These are phyloP conservation scores for Trichoderma atrobrunneum DNA, from an alignment of 2,329 filamentous ascomycete species.

Conservation along the genomic window DNA sequence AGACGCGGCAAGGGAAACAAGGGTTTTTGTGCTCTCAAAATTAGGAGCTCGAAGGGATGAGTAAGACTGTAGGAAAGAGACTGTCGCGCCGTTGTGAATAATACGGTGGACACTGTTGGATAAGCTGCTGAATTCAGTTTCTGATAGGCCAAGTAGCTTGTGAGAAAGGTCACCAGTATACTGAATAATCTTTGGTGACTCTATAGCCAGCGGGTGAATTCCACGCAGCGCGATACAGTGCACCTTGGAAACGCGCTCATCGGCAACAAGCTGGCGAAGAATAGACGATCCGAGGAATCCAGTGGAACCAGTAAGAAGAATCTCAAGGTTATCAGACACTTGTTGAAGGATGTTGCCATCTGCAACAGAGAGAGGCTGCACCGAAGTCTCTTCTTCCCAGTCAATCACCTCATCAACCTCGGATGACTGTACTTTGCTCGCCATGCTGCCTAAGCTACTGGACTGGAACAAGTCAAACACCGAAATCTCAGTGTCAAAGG, in stretches of 20 bases:
- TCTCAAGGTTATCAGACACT: background rate
- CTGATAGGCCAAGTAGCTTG: background rate
- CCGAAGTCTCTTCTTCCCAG: background rate
- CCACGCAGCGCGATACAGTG: conserved; percentile 45
- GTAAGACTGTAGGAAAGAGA: background rate
- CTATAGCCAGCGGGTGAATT: background rate
- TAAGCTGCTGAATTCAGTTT: background rate
- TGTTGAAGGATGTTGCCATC: background rate
- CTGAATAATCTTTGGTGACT: background rate
- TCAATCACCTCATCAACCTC: conserved; percentile 17
- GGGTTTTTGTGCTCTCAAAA: conserved; percentile 24
- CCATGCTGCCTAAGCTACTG: conserved; percentile 41
- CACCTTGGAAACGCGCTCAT: conserved; percentile 34
- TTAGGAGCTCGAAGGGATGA: background rate
- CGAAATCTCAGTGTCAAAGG: conserved; percentile 32
- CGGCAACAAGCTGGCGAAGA: conserved; percentile 34
- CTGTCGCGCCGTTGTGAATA: background rate
- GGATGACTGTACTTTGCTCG: conserved; percentile 28
- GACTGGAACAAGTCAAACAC: conserved; percentile 39
- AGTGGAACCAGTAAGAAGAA: conserved; percentile 36
- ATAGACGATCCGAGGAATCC: conserved; percentile 43
- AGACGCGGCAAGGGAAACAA: conserved; percentile 27
- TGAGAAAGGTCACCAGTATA: background rate
- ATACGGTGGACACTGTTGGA: background rate
- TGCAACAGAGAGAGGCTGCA: background rate